phyloP scores from a whole-genome alignment of 2,329 filamentous ascomycete species.

The Epichloe elymi region DNA sequence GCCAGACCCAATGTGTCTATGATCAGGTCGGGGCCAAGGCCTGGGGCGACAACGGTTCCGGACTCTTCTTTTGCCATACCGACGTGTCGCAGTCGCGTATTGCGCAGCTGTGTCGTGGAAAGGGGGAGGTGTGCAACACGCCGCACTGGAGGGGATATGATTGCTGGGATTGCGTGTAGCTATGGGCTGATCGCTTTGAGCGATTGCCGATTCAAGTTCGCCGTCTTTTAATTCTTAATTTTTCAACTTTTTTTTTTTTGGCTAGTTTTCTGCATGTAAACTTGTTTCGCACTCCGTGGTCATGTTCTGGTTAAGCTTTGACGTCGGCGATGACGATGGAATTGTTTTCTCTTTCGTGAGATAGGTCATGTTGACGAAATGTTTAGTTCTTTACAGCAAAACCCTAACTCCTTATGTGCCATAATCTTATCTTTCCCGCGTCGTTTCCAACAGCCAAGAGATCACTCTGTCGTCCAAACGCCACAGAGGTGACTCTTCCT shows the following conservation, averaged over 20 bases:
- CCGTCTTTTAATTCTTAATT: no score
- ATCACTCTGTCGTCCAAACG: constrained; percentile 52
- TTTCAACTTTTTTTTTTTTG: no score
- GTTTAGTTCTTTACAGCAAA: not conserved
- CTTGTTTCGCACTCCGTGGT: no score
- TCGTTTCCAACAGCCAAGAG: constrained; percentile 82
- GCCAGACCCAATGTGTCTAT: not conserved
- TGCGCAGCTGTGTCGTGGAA: not conserved
- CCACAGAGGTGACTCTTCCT: constrained; percentile 65
- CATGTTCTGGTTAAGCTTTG: no score
- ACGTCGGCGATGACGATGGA: no score
- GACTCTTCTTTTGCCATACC: not conserved
- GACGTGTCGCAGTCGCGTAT: not conserved
- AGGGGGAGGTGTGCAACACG: not conserved
- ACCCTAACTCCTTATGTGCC: constrained; percentile 63
- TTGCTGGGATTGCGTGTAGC: not conserved
- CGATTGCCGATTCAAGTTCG: no score
- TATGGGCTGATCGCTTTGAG: not conserved
- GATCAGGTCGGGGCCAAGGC: not conserved
- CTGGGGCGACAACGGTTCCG: not conserved
- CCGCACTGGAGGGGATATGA: not conserved
- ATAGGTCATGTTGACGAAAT: no score
- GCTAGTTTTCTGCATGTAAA: no score
- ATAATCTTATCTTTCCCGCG: constrained; percentile 72
- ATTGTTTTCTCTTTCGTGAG: no score